Evolutionary conservation across 2,329 filamentous ascomycete genomes (phyloP).

Genomic region (Colletotrichum phormii): DNA sequence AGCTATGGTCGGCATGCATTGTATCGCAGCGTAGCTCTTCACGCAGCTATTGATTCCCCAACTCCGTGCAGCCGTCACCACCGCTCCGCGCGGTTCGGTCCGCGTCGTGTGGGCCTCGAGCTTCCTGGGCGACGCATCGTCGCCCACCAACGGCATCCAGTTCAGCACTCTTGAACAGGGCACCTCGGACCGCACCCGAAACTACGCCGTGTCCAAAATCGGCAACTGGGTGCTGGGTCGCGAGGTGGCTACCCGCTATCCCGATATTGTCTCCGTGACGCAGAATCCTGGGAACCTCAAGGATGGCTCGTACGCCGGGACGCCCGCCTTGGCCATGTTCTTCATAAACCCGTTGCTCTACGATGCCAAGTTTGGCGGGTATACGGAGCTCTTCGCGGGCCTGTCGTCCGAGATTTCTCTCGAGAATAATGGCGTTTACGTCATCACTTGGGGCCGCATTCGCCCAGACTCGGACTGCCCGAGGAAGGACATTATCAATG

Average conservation of each 20-base stretch:
- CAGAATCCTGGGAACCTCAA: conserved; percentile 50
- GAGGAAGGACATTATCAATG: conserved; percentile 44
- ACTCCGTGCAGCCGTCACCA: conserved; percentile 44
- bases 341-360: conserved; percentile 41
- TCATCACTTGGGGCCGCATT: conserved; percentile 46
- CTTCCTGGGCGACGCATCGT: conserved; percentile 41
- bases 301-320: conserved; percentile 41
- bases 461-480: conserved; percentile 35
- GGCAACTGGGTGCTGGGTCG: conserved; percentile 48
- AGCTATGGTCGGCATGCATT: conserved; percentile 48
- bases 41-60: conserved; percentile 48
- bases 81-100: conserved; percentile 39
- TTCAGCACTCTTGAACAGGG: conserved; percentile 41
- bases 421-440: conserved; percentile 45
- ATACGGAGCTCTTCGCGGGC: conserved; percentile 54
- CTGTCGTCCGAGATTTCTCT: conserved; percentile 49
- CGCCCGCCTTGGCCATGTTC: conserved; percentile 13
- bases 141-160: conserved; percentile 44
- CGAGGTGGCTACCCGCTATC: conserved; percentile 45
- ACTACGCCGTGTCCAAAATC: conserved; percentile 49
- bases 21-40: conserved; percentile 48
- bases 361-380: conserved; percentile 49
- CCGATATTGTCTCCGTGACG: conserved; percentile 44
- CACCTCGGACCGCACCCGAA: conserved; percentile 40
- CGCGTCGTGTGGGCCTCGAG: conserved; percentile 48